Evolutionary conservation across 352 stramenopile species (phyloP), one percentile per base, ranked within the genome.

Genomic region (Globisporangium perplexum): DNA sequence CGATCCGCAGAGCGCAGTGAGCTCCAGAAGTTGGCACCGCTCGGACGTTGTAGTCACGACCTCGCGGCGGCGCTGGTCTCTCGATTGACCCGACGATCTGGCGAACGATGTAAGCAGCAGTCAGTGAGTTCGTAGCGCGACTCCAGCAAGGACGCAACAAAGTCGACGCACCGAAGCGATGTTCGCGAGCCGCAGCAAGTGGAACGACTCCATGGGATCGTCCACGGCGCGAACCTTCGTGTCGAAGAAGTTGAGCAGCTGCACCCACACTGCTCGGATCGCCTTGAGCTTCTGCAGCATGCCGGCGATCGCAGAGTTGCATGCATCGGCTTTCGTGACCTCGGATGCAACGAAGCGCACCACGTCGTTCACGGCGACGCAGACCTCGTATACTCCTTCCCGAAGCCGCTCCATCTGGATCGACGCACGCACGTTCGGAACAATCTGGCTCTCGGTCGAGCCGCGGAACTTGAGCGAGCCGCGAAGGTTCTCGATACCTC

Each of bases 161-260:
- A 33, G 4, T 18, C 17, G 2, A 74, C 80, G 31, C 74, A 91
- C 80, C 51, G 62, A 77, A 4, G 69, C 57, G 35, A 93, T 90
- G 50, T 82, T 82, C 22, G 82, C 76, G 15, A 88, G 57, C 14
- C 68, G 83, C 8, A 93, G 63, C 15, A 69, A 57, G 46, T 83
- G 68, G 45, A 90, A 90, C 0, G 79, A 80, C 24, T 85, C 71
- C 47, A 74, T 68, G 18, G 72, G 60, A 14, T 82, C 70, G 18
- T 71, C 54, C 26, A 72, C 68, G 0, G 57, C 55, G 18, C 88
- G 53, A 22, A 75, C 76, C 47, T 88, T 89, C 14, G 71, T 62
- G 55, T 93, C 76, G 38, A 90, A 61, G 20, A 93, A 93, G 49
- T 90, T 73, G 36, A 90, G 58, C 43, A 90, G 46, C 31, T 90